Evolutionary conservation across 306 rosid genomes (phyloP), one percentile per base, ranked within the genome.

Genomic region (Pterocarpus macrocarpus): DNA sequence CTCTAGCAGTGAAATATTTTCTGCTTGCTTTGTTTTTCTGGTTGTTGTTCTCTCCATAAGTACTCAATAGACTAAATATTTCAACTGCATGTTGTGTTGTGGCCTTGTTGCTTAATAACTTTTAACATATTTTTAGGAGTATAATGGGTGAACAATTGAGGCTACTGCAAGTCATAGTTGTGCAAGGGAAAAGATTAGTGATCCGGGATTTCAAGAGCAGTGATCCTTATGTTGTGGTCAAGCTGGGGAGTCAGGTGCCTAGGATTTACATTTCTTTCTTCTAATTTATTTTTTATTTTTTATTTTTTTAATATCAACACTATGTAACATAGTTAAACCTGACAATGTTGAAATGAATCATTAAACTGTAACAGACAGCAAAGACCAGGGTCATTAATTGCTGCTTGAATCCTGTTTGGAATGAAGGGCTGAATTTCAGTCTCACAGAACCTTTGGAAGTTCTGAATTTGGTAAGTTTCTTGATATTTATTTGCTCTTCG

Each of bases 181-280:
- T 90, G 83, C 91, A 88, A 88, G 97, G 97, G 59, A 91, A 83
- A 73, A 80, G 83, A 70, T 87, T 91, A 43, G 97, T 83, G 12
- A 90, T 93, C 81, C 91, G 97, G n/a, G 97, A 93, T 86, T 93
- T 93, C 87, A 92, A 79, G 90, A 91, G 88, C 69, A 93, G 97
- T 63, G 97, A 93, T 88, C 94, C 97, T 83, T 91, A 93, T 84
- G 97, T 90, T 76, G 83, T 93, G 63, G 85, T 90, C 86, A 93
- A 93, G 88, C 67, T 91, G 52, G 94, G 91, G 49, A 86, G 83
- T 85, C 97, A 90, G 97, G 97, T 91, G 45, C 52, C 32, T 61
- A 2, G 47, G 11, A 43, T 43, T 6, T 43, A 43, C 47, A 43
- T 39, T 70, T 59, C 57, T 10, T 38, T 43, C 15, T 72, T 50